phyloP scores from a whole-genome alignment of 179 eudicot genomes.

The Spergularia azorica region DNA sequence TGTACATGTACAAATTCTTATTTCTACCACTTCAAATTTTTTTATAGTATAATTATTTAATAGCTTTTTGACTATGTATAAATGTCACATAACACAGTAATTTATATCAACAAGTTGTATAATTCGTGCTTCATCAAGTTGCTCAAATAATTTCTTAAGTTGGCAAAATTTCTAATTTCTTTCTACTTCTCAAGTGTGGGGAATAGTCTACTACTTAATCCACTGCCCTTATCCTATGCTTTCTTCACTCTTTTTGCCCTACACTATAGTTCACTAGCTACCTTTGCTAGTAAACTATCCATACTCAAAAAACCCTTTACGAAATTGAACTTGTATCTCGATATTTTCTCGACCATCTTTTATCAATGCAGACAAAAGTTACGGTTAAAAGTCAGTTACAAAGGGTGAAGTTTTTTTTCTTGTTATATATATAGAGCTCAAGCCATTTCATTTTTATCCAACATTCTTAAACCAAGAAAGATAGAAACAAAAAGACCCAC shows the following conservation, averaged over 20 bases:
- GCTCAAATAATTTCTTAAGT: conserved; percentile 25
- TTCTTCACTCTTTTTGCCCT: conserved; percentile 30
- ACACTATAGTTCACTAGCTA: conserved; percentile 27
- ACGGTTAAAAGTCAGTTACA: too few species aligned
- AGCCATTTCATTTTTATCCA: not conserved
- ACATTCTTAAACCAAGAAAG: not conserved
- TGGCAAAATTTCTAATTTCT: conserved; percentile 10
- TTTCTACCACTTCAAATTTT: conserved; percentile 5
- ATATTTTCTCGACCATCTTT: too few species aligned
- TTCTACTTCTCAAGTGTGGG: conserved; percentile 7
- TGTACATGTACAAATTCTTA: conserved; percentile 9
- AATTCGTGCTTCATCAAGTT: conserved; percentile 30
- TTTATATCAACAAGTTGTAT: conserved; percentile 18
- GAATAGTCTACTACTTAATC: conserved; percentile 23
- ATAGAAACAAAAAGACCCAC: not conserved
- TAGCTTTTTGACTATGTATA: conserved; percentile 23
- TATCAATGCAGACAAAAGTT: too few species aligned
- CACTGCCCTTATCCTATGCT: conserved; percentile 19
- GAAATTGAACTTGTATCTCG: not conserved
- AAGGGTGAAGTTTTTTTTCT: conserved; percentile 1
- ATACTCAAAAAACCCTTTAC: conserved; percentile 1
- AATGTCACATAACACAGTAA: not conserved
- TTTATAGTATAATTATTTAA: not conserved
- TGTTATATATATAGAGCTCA: conserved; percentile 6
- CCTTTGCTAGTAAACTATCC: conserved; percentile 4